Percentiles rank a stretch among this genome's conserved stretches.
Conservation (phyloP, 345 rosid species). For the Barbarea vulgaris region DNA sequence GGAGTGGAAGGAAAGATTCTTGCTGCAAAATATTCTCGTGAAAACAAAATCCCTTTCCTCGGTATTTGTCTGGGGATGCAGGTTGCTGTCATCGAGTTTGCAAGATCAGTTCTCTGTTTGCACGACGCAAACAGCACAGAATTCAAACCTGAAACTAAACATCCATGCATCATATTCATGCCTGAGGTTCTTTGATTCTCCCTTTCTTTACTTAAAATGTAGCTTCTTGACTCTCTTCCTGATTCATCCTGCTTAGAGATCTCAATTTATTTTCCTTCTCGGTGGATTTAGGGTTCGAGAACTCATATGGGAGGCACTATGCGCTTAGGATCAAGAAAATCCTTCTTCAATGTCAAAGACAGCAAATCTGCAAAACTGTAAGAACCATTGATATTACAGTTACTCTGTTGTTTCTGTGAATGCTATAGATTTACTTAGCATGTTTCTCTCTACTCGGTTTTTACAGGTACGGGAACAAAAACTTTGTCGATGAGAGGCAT, state of each 20-base stretch:
- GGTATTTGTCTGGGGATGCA: conserved; percentile 99
- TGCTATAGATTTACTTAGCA: neutral
- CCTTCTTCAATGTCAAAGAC: conserved; percentile 62
- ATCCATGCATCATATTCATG: conserved; percentile 93
- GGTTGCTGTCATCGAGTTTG: conserved; percentile 87
- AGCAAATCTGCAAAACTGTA: conserved; percentile 82
- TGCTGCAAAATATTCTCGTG: conserved; percentile 89
- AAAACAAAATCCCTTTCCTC: conserved; percentile 74
- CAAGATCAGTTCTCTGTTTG: conserved; percentile 71
- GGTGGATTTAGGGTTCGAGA: conserved; percentile 72
- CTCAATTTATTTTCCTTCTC: neutral
- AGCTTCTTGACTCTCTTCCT: neutral
- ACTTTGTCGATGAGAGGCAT: conserved; percentile 83
- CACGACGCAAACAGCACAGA: conserved; percentile 90
- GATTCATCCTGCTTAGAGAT: neutral
- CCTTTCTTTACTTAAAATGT: neutral
- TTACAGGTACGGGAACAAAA: conserved; percentile 70
- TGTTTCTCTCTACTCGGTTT: neutral
- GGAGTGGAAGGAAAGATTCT: conserved; percentile 94
- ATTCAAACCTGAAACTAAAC: conserved; percentile 62
- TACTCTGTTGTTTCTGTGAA: neutral
- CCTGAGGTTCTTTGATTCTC: conserved; percentile 63
- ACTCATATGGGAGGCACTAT: conserved; percentile 97
- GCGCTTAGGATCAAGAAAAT: conserved; percentile 92
- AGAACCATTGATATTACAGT: conserved; percentile 37